These are phyloP conservation scores for Haplosporangium sp. DNA, from an alignment of 371 early-diverging fungal species.

Conservation along the genomic window DNA sequence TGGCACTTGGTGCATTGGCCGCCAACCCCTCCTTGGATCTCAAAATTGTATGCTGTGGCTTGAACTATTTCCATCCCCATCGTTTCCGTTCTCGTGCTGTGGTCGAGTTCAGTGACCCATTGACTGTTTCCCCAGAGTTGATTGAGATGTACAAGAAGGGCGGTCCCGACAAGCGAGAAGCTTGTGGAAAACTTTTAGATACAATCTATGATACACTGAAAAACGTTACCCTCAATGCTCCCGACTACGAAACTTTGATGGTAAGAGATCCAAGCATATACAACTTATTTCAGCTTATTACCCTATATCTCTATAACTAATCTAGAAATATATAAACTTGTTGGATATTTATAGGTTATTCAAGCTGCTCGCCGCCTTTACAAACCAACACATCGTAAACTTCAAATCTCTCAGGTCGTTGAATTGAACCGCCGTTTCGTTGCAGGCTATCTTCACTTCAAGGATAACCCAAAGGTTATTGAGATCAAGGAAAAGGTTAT, in stretches of 20 bases:
- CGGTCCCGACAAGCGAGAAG: slow-evolving; percentile 84
- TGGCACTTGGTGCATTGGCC: slow-evolving; percentile 96
- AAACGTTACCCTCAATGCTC: slow-evolving; percentile 91
- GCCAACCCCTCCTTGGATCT: slow-evolving; percentile 88
- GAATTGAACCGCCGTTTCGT: slow-evolving; percentile 93
- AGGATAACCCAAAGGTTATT: slow-evolving; percentile 84
- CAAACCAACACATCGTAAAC: slow-evolving; percentile 84
- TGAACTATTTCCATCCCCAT: slow-evolving; percentile 97
- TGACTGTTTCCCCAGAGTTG: slow-evolving; percentile 77
- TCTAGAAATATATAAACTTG: background rate
- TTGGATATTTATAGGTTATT: slow-evolving; percentile 66
- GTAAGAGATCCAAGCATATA: slow-evolving; percentile 49
- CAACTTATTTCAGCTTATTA: background rate
- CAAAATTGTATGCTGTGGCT: slow-evolving; percentile 92
- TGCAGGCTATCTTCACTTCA: slow-evolving; percentile 85
- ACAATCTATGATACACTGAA: slow-evolving; percentile 82
- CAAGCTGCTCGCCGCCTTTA: slow-evolving; percentile 97
- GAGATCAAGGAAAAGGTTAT: slow-evolving; percentile 79
- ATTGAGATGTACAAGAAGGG: slow-evolving; percentile 87
- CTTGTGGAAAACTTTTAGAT: slow-evolving; percentile 82
- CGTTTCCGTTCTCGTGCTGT: slow-evolving; percentile 96
- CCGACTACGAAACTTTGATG: slow-evolving; percentile 94
- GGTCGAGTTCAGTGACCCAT: slow-evolving; percentile 93
- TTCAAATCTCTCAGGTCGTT: slow-evolving; percentile 86
- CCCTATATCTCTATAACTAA: background rate